A percentile compares a stretch with the other conserved stretches of the same genome.
Conservation (phyloP, 108 stramenopile genomes). For the Discostella pseudostelligera region DNA sequence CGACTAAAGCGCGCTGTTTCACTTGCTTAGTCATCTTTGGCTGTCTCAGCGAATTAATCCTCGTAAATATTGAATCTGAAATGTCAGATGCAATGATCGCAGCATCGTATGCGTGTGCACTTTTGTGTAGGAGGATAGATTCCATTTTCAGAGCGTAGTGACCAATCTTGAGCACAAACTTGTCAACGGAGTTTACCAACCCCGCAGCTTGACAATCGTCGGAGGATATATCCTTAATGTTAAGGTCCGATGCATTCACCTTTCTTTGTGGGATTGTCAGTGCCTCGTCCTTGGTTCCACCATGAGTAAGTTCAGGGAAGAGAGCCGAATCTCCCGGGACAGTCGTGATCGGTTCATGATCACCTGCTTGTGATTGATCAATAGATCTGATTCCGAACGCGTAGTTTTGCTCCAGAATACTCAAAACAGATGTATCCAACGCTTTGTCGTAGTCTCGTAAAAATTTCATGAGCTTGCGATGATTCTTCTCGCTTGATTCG, state of each 20-base stretch:
- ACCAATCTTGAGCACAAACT: conserved; percentile 39
- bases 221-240: conserved; percentile 10
- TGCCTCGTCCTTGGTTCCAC: conserved; percentile 26
- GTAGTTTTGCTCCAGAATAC: conserved; percentile 68
- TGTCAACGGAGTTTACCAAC: conserved; percentile 29
- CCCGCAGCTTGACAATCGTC: conserved; percentile 34
- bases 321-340: conserved; percentile 30
- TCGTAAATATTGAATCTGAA: conserved; percentile 75
- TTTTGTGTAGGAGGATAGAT: conserved; percentile 22
- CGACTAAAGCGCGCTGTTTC: conserved; percentile 91
- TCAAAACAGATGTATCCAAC: conserved; percentile 59
- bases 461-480: conserved; percentile 84
- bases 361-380: conserved; percentile 32
- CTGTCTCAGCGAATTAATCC: conserved; percentile 74
- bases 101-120: conserved; percentile 45
- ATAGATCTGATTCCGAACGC: conserved; percentile 55
- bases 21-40: conserved; percentile 77
- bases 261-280: conserved; percentile 17
- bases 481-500: conserved; percentile 91
- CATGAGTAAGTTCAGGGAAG: conserved; percentile 29
- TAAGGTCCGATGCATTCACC: neutral
- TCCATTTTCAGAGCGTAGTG: conserved; percentile 65
- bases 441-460: conserved; percentile 81
- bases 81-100: conserved; percentile 54
- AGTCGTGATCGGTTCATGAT: conserved; percentile 32